Evolutionary conservation across 352 stramenopile genomes (phyloP), one percentile per base, ranked within the genome.

Genomic region (Pythium grandisporangium): DNA sequence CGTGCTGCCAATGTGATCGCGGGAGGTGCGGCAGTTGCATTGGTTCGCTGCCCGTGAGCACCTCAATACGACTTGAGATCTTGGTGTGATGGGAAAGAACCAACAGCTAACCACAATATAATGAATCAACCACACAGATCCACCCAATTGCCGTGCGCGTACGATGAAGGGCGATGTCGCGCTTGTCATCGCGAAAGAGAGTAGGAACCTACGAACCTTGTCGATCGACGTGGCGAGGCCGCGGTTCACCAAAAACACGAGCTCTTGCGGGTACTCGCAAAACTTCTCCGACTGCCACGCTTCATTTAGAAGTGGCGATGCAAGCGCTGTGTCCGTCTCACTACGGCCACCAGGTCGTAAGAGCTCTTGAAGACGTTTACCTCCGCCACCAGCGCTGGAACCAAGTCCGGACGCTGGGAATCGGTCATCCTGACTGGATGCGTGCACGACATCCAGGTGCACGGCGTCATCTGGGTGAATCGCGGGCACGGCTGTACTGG

Each of bases 211-310:
- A 6, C 34, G 26, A 42, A 66, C 44, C 24, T 54, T 52, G 11
- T 50, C 35, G 8, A 63, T 37, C 0, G 20, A 24, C 5, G 51
- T 53, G 12, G 58, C 30, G 5, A 45, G 30, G 2, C 52, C 58
- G 47, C 46, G 50, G 39, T 64, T 66, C 8, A 81, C 58, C 29
- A 59, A 54, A 23, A 78, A 68, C 7, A 84, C 55, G 22, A 84
- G 16, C 27, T 78, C 62, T 32, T 84, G 66, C 10, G 70, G 66
- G 26, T 76, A 84, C 37, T 70, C 67, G 38, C 67, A 84, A 48
- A 84, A 70, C 46, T 70, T 78, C 33, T 76, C 63, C 14, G 61
- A 68, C 24, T 55, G 59, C 66, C 67, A 80, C 2, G 63, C 61
- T 4, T 23, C 33, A 2, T n/a, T n/a, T n/a, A n/a, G n/a, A n/a